These are phyloP conservation scores for Pyronema domesticum DNA, from an alignment of 495 filamentous ascomycete genomes.

Conservation along the genomic window DNA sequence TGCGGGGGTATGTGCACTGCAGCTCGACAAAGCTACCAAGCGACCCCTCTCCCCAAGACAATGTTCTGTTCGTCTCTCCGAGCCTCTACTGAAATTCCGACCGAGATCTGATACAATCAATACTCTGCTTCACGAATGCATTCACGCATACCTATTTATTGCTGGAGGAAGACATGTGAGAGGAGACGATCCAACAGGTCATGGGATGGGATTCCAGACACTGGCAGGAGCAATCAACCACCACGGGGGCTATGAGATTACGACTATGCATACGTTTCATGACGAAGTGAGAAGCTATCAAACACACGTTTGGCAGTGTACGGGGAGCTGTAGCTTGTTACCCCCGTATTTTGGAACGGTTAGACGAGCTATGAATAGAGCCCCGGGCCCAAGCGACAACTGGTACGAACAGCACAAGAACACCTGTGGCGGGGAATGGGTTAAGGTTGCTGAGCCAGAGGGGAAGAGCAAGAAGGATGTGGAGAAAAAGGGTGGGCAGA, in stretches of 20 bases:
- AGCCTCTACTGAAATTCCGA: conserved; percentile 7
- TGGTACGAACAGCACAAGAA: conserved; percentile 1
- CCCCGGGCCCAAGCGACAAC: conserved; percentile 4
- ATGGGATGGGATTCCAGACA: conserved; percentile 1
- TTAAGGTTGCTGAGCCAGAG: conserved; percentile 3
- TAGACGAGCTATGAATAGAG: conserved; percentile 5
- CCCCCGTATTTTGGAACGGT: conserved; percentile 5
- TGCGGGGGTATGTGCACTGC: background rate
- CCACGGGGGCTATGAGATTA: conserved; percentile 3
- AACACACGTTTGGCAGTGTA: conserved; percentile 8
- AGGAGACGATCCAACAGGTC: conserved; percentile 7
- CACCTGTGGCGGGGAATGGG: conserved; percentile 1
- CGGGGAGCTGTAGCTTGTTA: background rate
- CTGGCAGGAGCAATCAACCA: conserved; percentile 3
- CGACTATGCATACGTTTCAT: conserved; percentile 3
- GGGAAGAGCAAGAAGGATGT: conserved; percentile 7
- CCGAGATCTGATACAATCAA: conserved; percentile 1
- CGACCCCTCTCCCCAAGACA: background rate
- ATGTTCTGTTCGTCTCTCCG: conserved; percentile 2
- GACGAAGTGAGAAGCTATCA: conserved; percentile 4
- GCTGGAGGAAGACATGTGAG: conserved; percentile 5
- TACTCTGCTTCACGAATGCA: conserved; percentile 6
- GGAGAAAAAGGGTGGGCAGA: conserved; percentile 5
- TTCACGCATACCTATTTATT: conserved; percentile 7
- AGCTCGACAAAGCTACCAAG: background rate